Base-by-base conservation (phyloP, 768 basidiomycete genomes). In the Galerina marginata region DNA sequence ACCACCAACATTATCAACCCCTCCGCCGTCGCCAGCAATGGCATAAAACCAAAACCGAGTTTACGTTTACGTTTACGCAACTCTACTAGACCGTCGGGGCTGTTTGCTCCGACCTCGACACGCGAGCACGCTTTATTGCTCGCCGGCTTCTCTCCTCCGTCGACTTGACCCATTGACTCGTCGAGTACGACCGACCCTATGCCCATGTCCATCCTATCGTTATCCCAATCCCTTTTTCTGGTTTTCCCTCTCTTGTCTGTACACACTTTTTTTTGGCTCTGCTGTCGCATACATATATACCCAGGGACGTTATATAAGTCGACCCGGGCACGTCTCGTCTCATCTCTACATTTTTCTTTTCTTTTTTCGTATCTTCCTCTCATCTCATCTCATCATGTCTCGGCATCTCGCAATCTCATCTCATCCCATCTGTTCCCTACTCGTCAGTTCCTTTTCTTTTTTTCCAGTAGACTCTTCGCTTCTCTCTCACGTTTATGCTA, bases 221-320 rank as follows among this genome's bases (percentile, higher is more conserved):
- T 49, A 49, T 49, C 47, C 15, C 20, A 9, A 40, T 53, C 39
- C 39, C 26, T 33, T 6, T 4, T 47, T n/a, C n/a, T n/a, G n/a
- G n/a, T 47, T 49, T 15, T 9, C 11, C 38, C 2, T 52, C 36
- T 26, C 26, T 16, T 48, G 5, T 49, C 10, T 49, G 10, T 49
- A 33, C 36, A 33, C 11, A 10, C 4, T 48, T 48, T 48, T 14
- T 36, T n/a, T 20, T 46, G 16, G 16, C 38, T 52, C 9, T 40
- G 37, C 25, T 38, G 4, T 26, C 20, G n/a, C n/a, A 36, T 40
- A 38, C 26, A 40, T 12, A 52, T 39, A 52, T 52, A 36, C 33
- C 50, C 50, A 52, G 50, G 50, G 50, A 52, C 50, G 16, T 52
- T 29, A 53, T 53, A 39, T 16, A 46, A 11, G 16, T 25, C 51